Percentiles rank a stretch among this genome's conserved stretches.
Conservation (phyloP, 208 protist species). For the Leishmania tropica region DNA sequence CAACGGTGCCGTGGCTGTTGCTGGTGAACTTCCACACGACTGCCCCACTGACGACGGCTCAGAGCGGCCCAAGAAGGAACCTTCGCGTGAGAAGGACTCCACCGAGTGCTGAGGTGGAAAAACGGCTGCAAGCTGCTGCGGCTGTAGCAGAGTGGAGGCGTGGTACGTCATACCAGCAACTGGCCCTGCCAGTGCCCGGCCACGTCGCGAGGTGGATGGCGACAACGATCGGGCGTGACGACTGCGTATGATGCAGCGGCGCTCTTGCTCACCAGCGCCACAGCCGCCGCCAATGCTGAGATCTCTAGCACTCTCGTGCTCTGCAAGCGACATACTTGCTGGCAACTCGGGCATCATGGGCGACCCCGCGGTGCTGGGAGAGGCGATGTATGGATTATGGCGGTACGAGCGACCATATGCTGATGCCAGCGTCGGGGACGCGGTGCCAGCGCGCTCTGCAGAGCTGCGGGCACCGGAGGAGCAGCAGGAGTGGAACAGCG, state of each 20-base stretch:
- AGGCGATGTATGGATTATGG: conserved; percentile 27
- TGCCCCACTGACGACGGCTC: not conserved
- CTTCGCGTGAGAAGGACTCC: conserved; percentile 11
- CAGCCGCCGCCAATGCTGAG: not conserved
- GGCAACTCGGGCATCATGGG: conserved; percentile 5
- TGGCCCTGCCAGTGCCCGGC: not conserved
- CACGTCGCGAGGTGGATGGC: not conserved
- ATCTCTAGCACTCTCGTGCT: not conserved
- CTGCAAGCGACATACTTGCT: conserved; percentile 1
- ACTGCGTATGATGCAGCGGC: conserved; percentile 1
- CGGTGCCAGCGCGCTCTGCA: not conserved
- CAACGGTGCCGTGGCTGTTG: not conserved
- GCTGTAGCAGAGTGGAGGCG: not conserved
- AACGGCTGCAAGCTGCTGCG: not conserved
- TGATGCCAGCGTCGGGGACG: not conserved
- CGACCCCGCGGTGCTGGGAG: conserved; percentile 4
- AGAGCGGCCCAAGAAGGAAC: not conserved
- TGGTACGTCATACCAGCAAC: not conserved
- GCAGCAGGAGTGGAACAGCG: conserved; percentile 2
- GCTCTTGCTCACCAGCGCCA: not conserved
- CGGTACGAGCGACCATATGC: conserved; percentile 17
- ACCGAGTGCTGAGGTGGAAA: conserved; percentile 6
- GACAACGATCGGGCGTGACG: not conserved
- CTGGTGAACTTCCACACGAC: not conserved
- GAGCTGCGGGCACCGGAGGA: conserved; percentile 3